phyloP scores from a whole-genome alignment of 1,284 basidiomycete genomes.

The Porphyrellus sp. region DNA sequence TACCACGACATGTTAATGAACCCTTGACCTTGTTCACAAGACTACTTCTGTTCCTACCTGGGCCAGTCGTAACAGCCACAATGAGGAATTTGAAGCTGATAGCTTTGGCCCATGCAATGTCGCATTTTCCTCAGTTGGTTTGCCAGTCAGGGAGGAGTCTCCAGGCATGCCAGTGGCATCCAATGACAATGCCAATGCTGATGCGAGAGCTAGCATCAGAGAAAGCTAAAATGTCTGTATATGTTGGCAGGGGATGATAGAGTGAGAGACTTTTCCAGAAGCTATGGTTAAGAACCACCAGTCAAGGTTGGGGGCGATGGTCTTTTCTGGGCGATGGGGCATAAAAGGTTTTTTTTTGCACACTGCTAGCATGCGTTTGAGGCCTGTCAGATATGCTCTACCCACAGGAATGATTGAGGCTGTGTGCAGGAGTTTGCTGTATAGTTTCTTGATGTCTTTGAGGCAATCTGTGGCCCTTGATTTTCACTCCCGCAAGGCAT shows the following conservation, averaged over 20 bases:
- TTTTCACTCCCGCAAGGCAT: background rate
- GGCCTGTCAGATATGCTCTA: background rate
- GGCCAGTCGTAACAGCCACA: too few relatives aligned
- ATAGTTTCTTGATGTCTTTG: background rate
- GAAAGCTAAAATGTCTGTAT: background rate
- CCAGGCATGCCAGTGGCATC: background rate
- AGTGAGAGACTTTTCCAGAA: background rate
- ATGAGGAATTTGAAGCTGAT: background rate
- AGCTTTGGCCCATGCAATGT: background rate
- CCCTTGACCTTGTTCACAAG: too few relatives aligned
- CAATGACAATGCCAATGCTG: background rate
- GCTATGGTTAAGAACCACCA: background rate
- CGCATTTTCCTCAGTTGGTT: background rate
- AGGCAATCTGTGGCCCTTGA: background rate
- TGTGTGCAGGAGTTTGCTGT: background rate
- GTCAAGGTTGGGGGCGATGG: background rate
- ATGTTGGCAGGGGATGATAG: background rate
- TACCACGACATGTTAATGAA: too few relatives aligned
- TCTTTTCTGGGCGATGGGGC: background rate
- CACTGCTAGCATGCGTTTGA: background rate
- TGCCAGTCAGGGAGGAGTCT: background rate
- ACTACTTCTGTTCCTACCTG: too few relatives aligned
- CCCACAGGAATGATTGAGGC: background rate
- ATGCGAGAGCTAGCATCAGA: background rate
- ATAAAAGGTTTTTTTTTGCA: background rate